Evolutionary conservation across 2,329 filamentous ascomycete species (phyloP).

Genomic region (Verticillium nonalfalfae): DNA sequence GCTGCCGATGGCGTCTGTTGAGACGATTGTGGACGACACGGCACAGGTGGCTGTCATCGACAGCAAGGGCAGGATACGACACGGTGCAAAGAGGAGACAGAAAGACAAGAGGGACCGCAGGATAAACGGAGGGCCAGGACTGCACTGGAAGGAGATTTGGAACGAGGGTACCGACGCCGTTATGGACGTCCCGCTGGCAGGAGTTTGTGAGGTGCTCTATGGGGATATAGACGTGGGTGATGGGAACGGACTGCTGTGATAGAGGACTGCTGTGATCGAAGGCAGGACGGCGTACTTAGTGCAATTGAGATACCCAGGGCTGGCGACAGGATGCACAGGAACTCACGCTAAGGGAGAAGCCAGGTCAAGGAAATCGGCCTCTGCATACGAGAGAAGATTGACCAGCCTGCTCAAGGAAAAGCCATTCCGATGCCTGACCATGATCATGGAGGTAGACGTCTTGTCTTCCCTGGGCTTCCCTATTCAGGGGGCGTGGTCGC

Average conservation of each 20-base stretch:
- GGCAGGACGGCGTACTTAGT: neutral
- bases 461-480: too few relatives aligned
- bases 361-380: neutral
- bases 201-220: slow-evolving; percentile 86
- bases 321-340: neutral
- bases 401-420: too few relatives aligned
- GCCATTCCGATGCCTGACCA: too few relatives aligned
- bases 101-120: slow-evolving; percentile 26
- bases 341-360: neutral
- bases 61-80: slow-evolving; percentile 49
- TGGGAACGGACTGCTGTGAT: neutral
- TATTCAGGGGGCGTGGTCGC: too few relatives aligned
- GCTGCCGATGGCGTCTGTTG: slow-evolving; percentile 68
- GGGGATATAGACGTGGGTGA: neutral
- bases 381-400: too few relatives aligned
- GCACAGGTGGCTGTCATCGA: slow-evolving; percentile 82
- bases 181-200: slow-evolving; percentile 91
- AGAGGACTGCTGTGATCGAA: neutral
- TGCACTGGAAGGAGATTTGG: slow-evolving; percentile 81
- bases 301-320: neutral
- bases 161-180: slow-evolving; percentile 92
- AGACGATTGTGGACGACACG: slow-evolving; percentile 88
- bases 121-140: slow-evolving; percentile 25
- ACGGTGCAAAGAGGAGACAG: slow-evolving; percentile 24
- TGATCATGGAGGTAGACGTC: too few relatives aligned